phyloP scores from a whole-genome alignment of 495 filamentous ascomycete genomes.

The Tetracladium marchalianum region DNA sequence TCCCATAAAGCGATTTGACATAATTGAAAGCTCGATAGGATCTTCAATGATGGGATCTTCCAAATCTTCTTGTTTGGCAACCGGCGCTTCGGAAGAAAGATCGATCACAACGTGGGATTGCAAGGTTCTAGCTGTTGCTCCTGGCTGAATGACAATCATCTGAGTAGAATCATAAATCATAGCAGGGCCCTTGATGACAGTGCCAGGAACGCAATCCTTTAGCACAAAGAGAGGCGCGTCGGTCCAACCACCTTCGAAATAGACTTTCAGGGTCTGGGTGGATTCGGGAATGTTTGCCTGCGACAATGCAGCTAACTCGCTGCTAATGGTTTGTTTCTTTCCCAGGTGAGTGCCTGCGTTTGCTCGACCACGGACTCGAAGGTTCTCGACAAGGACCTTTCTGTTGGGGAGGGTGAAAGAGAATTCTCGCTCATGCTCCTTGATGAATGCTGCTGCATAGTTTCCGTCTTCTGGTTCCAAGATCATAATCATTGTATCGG shows the following conservation, averaged over 20 bases:
- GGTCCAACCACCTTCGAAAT: slow-evolving; percentile 27
- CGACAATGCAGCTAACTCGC: neutral
- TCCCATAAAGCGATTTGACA: slow-evolving; percentile 28
- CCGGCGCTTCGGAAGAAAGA: neutral
- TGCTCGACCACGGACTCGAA: slow-evolving; percentile 36
- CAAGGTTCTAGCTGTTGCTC: slow-evolving; percentile 16
- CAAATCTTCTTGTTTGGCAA: slow-evolving; percentile 8
- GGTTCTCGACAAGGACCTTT: slow-evolving; percentile 40
- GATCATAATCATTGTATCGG: slow-evolving; percentile 45
- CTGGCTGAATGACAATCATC: slow-evolving; percentile 18
- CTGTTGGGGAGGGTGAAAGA: slow-evolving; percentile 38
- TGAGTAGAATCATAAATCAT: slow-evolving; percentile 22
- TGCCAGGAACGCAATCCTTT: slow-evolving; percentile 9
- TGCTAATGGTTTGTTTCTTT: neutral
- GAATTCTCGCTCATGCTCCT: slow-evolving; percentile 41
- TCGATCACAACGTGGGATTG: slow-evolving; percentile 18
- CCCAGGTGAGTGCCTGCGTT: neutral
- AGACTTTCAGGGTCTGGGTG: slow-evolving; percentile 14
- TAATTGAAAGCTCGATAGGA: slow-evolving; percentile 22
- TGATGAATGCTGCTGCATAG: slow-evolving; percentile 34
- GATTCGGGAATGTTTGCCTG: slow-evolving; percentile 1
- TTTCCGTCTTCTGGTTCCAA: slow-evolving; percentile 29
- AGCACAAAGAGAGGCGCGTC: slow-evolving; percentile 19
- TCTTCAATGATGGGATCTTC: slow-evolving; percentile 13
- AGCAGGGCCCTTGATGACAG: slow-evolving; percentile 14